phyloP scores from a whole-genome alignment of 2,329 filamentous ascomycete genomes.

The Pseudovirgaria hyperparasitica region DNA sequence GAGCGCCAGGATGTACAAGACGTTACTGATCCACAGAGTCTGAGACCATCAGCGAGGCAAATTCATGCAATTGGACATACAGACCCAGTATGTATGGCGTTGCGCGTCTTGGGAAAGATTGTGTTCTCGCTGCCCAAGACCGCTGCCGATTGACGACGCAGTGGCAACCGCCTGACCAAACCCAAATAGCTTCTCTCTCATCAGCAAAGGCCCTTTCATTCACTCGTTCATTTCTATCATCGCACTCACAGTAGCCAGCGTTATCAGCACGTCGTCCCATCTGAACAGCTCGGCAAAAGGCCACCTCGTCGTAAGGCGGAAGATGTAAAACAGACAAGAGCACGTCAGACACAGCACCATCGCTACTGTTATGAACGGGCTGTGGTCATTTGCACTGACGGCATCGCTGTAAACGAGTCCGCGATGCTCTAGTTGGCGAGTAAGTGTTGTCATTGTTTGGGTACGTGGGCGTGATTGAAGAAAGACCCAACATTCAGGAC shows the following conservation, averaged over 20 bases:
- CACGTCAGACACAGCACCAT: slow-evolving; percentile 1
- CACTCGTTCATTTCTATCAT: background rate
- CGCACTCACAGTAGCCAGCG: slow-evolving; percentile 1
- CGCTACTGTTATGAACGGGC: slow-evolving; percentile 3
- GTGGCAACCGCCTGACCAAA: slow-evolving; percentile 3
- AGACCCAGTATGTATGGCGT: slow-evolving; percentile 1
- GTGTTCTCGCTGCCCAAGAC: slow-evolving; percentile 4
- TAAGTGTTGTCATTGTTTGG: no score
- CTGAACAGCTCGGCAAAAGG: slow-evolving; percentile 2
- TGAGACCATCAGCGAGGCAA: background rate
- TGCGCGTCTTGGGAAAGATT: background rate
- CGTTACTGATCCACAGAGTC: slow-evolving; percentile 5
- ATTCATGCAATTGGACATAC: no score
- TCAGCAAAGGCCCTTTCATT: background rate
- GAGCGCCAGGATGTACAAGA: slow-evolving; percentile 9
- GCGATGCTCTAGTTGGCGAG: no score
- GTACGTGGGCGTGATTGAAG: no score
- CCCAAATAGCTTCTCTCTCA: slow-evolving; percentile 2
- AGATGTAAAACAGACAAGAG: slow-evolving; percentile 1
- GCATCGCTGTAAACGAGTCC: slow-evolving; percentile 1
- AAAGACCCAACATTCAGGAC: no score
- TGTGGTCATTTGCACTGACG: slow-evolving; percentile 1
- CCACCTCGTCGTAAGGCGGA: slow-evolving; percentile 2
- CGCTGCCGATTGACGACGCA: slow-evolving; percentile 3
- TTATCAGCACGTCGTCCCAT: slow-evolving; percentile 2